These are phyloP conservation scores for Marasmius fiardii DNA, from an alignment of 1,284 basidiomycete genomes.

Conservation along the genomic window DNA sequence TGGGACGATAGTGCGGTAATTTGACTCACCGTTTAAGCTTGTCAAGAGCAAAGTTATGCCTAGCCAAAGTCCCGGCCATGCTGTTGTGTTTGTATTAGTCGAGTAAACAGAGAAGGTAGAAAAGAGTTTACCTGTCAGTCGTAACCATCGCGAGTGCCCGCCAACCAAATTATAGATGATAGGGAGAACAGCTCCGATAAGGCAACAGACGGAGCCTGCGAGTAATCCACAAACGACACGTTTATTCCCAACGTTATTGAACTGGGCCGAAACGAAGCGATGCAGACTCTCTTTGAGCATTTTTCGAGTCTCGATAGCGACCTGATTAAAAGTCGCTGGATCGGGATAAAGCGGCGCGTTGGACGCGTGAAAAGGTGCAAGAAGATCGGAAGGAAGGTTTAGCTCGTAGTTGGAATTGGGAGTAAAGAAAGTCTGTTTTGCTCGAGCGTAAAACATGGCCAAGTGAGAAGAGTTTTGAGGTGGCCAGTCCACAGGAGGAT, in stretches of 20 bases:
- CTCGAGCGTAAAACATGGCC: constrained; percentile 69
- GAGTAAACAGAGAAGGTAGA: not conserved
- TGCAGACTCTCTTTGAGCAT: constrained; percentile 61
- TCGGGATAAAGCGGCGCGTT: constrained; percentile 52
- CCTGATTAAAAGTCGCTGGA: constrained; percentile 57
- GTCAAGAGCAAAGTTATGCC: constrained; percentile 61
- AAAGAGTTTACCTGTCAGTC: constrained; percentile 28
- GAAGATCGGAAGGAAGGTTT: constrained; percentile 59
- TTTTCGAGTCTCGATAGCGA: constrained; percentile 51
- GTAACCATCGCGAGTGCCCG: constrained; percentile 47
- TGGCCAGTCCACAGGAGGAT: constrained; percentile 30
- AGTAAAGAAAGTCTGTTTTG: constrained; percentile 74
- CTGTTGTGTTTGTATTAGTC: constrained; percentile 20
- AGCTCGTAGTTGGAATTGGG: constrained; percentile 68
- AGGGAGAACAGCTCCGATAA: constrained; percentile 48
- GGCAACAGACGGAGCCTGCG: constrained; percentile 45
- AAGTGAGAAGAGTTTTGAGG: constrained; percentile 50
- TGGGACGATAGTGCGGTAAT: not conserved
- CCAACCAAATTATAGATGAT: constrained; percentile 45
- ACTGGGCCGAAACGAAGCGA: constrained; percentile 67
- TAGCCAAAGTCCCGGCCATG: constrained; percentile 67
- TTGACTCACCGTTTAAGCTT: constrained; percentile 47
- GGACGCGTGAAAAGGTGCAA: constrained; percentile 57
- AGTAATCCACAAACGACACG: constrained; percentile 67
- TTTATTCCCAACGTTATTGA: constrained; percentile 72